A percentile compares a stretch with the other conserved stretches of the same genome.
Evolutionary conservation across 2,329 filamentous ascomycete species (phyloP).

Genomic region (Fusarium abutilonis): DNA sequence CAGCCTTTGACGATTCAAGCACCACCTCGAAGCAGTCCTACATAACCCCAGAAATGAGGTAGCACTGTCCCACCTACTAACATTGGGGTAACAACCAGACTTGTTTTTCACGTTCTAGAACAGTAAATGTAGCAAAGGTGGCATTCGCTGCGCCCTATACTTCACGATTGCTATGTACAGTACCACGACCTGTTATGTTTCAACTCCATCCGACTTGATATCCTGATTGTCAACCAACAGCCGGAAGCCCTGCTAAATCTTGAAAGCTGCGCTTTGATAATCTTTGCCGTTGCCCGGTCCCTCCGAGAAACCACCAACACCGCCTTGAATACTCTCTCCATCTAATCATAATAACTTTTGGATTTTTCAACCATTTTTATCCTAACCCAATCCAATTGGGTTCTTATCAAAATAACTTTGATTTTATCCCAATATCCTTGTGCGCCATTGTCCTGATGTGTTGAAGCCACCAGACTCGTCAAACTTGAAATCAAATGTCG

Average conservation of each 20-base stretch:
- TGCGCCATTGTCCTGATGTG: conserved; percentile 12
- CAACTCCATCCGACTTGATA: background rate
- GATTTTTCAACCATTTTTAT: background rate
- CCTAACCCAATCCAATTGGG: conserved; percentile 6
- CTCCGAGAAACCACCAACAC: conserved; percentile 4
- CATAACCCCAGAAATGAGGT: conserved; percentile 20
- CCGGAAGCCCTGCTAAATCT: background rate
- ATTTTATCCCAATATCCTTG: conserved; percentile 19
- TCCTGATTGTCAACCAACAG: conserved; percentile 9
- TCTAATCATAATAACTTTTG: conserved; percentile 32
- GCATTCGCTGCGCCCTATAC: conserved; percentile 17
- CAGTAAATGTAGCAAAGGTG: conserved; percentile 2
- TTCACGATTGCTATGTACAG: conserved; percentile 4
- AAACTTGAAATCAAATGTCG: conserved; percentile 16
- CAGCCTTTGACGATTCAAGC: background rate
- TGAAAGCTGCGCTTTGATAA: background rate
- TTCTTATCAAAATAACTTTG: conserved; percentile 1
- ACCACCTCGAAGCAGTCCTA: too few species aligned
- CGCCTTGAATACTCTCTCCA: conserved; percentile 9
- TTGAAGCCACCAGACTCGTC: conserved; percentile 5
- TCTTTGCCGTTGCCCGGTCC: conserved; percentile 1
- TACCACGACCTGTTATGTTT: background rate
- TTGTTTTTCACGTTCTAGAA: background rate
- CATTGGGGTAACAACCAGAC: background rate
- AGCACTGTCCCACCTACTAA: background rate